Evolutionary conservation across 2,329 filamentous ascomycete genomes (phyloP).

Genomic region (Hansfordia pulvinata): DNA sequence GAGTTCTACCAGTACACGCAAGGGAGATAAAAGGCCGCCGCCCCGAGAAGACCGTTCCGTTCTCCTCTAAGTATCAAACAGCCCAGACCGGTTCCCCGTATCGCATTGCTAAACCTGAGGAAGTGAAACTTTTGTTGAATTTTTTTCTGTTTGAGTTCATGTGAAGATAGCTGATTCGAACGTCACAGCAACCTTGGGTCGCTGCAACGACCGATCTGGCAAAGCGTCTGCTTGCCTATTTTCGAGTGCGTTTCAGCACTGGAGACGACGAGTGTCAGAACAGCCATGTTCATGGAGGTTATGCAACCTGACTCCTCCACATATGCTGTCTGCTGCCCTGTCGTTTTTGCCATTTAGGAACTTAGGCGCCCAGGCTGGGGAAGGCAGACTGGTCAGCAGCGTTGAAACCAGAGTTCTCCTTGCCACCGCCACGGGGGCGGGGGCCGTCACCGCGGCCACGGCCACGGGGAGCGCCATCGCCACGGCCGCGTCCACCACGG

Average conservation of each 20-base stretch:
- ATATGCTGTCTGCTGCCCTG: too few relatives aligned
- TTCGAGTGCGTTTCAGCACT: too few relatives aligned
- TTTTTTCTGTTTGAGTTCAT: conserved; percentile 1
- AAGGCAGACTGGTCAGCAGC: conserved; percentile 43
- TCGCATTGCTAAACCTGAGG: too few relatives aligned
- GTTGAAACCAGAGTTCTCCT: conserved; percentile 37
- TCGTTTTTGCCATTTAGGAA: too few relatives aligned
- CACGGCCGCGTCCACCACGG: conserved; percentile 33
- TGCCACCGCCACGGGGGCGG: conserved; percentile 33
- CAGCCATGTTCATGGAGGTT: too few relatives aligned
- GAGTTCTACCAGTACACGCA: conserved; percentile 15
- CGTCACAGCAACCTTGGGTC: too few relatives aligned
- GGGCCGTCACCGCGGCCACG: conserved; percentile 27
- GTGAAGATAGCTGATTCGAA: conserved; percentile 1
- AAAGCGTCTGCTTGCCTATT: too few relatives aligned
- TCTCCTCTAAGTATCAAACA: conserved; percentile 9
- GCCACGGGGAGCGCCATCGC: conserved; percentile 28
- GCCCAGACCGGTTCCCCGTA: too few relatives aligned
- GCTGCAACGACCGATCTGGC: too few relatives aligned
- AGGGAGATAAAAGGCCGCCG: conserved; percentile 12
- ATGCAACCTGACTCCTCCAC: too few relatives aligned
- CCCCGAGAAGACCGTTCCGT: conserved; percentile 5
- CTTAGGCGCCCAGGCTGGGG: conserved; percentile 44
- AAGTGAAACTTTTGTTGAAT: conserved; percentile 2
- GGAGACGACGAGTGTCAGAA: too few relatives aligned